Conservation (phyloP, 1,284 basidiomycete species). For the Omphalotus olearius region DNA sequence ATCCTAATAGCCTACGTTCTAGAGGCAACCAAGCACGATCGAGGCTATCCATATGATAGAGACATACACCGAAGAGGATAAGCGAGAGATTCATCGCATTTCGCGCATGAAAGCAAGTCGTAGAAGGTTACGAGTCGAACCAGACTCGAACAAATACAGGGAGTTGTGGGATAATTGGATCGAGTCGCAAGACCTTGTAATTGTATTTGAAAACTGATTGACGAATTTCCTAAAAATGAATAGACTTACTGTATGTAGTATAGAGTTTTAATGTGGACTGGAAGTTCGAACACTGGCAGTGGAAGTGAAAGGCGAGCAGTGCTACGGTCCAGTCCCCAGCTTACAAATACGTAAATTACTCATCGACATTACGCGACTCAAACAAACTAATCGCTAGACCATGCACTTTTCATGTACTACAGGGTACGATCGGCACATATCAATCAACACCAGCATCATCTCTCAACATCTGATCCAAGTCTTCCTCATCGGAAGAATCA, state of each 20-base stretch:
- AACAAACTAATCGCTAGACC: too few species aligned
- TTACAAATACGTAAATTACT: too few species aligned
- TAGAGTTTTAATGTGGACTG: too few species aligned
- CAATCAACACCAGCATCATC: slow-evolving; percentile 8
- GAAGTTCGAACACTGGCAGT: too few species aligned
- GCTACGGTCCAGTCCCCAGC: too few species aligned
- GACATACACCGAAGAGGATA: slow-evolving; percentile 10
- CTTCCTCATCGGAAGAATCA: slow-evolving; percentile 1
- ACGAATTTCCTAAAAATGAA: not conserved
- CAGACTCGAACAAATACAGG: slow-evolving; percentile 11
- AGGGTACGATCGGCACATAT: too few species aligned
- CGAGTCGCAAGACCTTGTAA: slow-evolving; percentile 2
- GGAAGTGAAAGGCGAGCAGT: too few species aligned
- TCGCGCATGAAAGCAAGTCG: slow-evolving; percentile 16
- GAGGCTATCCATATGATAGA: slow-evolving; percentile 14
- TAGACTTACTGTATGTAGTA: too few species aligned
- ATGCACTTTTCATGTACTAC: too few species aligned
- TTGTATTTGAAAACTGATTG: slow-evolving; percentile 12
- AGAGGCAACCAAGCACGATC: slow-evolving; percentile 15
- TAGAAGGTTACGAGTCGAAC: slow-evolving; percentile 10
- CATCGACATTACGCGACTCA: too few species aligned
- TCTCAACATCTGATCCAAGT: not conserved
- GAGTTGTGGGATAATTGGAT: slow-evolving; percentile 18
- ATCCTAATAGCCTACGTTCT: not conserved
- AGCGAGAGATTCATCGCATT: slow-evolving; percentile 18